Evolutionary conservation across 2,329 filamentous ascomycete species (phyloP).

Genomic region (Catunica adiposa): DNA sequence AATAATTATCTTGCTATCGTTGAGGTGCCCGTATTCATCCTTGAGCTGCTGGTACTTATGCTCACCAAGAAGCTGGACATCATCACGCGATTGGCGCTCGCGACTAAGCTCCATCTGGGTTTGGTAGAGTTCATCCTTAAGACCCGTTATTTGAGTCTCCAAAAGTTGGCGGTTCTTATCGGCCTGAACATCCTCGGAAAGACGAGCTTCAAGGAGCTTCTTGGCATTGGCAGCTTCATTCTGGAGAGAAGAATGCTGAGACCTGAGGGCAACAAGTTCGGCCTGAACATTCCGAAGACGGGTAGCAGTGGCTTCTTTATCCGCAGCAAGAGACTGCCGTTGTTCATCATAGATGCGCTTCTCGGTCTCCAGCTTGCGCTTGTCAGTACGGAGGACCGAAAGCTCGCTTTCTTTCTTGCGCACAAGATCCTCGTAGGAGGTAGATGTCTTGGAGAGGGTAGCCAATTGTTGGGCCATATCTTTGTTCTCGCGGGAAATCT

Average conservation of each 20-base stretch:
- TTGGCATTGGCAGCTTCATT: constrained; percentile 82
- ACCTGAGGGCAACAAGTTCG: constrained; percentile 71
- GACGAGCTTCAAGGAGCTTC: constrained; percentile 66
- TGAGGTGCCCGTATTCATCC: constrained; percentile 70
- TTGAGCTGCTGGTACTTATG: constrained; percentile 72
- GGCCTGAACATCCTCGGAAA: constrained; percentile 78
- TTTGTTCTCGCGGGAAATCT: constrained; percentile 63
- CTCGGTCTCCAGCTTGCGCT: constrained; percentile 68
- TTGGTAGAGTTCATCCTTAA: constrained; percentile 73
- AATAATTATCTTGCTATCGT: constrained; percentile 90
- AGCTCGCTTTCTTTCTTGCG: constrained; percentile 89
- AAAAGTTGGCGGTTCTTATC: constrained; percentile 66
- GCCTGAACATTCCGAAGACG: constrained; percentile 74
- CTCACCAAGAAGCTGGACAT: constrained; percentile 78
- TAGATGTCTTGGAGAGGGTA: constrained; percentile 77
- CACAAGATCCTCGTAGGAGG: constrained; percentile 87
- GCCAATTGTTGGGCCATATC: constrained; percentile 72
- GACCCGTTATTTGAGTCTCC: constrained; percentile 70
- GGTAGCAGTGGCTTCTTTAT: constrained; percentile 63
- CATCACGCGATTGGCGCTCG: constrained; percentile 83
- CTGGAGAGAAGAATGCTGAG: constrained; percentile 68
- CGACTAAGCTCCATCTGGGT: constrained; percentile 78
- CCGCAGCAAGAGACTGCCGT: constrained; percentile 49
- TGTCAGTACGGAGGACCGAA: constrained; percentile 65
- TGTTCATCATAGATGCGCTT: constrained; percentile 65